Base-by-base conservation (phyloP, 2,329 filamentous ascomycete species). In the Diaporthe humulicola region DNA sequence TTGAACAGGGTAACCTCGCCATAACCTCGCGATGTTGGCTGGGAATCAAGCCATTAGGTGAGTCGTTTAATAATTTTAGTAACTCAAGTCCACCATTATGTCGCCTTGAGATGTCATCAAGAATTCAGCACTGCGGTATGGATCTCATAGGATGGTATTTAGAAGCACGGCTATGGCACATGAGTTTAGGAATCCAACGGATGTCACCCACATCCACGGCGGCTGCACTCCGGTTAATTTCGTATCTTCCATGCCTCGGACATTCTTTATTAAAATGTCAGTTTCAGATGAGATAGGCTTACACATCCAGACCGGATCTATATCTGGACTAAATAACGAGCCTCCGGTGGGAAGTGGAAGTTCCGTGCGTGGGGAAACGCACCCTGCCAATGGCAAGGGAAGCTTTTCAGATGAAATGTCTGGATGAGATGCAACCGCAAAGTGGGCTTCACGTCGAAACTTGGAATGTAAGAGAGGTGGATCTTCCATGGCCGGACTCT, bases 381-480 rank as follows among this genome's bases (percentile, higher is more conserved):
- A 40, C 45, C 33, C 48, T 69, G 64, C 33, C 15, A 25, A 54
- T 40, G 22, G 33, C 33, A 28, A 22, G 8, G 40, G 8, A 54
- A 22, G 1, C 2, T 54, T 28, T 52, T 69, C 33, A 12, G 48
- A 15, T 25, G 33, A 50, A 69, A 25, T 30, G 64, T 19, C 48
- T 54, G 33, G 64, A 69, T 25, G 48, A 54, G 48, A 38, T 40
- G n/a, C 14, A 17, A 14, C 14, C 30, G 14, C n/a, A 40, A 10
- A 28, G 17, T 28, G n/a, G 14, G 14, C 33, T 25, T 12, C 17
- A 14, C 7, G 14, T 38, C 33, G 64, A 69, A 69, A 69, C 64
- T 14, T 25, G n/a, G 6, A 69, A 69, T 28, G 64, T 69, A 54
- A 38, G 48, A 69, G 17, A 7, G 33, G 64, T 54, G 48, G 64